Evolutionary conservation across 2,329 filamentous ascomycete genomes (phyloP).

Genomic region (Sporothrix protearum): DNA sequence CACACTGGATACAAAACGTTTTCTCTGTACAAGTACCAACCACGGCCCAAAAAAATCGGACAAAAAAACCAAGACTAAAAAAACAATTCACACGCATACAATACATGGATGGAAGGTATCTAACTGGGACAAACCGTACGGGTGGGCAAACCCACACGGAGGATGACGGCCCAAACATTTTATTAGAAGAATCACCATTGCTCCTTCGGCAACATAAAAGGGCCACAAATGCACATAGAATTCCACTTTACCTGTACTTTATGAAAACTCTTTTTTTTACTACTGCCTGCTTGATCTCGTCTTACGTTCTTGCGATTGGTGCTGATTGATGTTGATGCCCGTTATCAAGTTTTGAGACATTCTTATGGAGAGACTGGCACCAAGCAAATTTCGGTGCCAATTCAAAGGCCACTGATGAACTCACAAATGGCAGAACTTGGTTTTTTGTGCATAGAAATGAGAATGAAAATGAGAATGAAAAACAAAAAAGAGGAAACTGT

Average conservation of each 20-base stretch:
- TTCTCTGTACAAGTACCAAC: constrained; percentile 17
- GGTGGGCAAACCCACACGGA: background rate
- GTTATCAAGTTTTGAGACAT: background rate
- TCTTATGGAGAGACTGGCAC: background rate
- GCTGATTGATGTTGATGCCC: background rate
- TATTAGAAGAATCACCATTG: constrained; percentile 13
- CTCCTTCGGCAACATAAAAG: background rate
- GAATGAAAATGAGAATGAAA: background rate
- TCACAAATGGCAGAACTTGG: too few relatives aligned
- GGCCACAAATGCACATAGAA: constrained; percentile 8
- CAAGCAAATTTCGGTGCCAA: background rate
- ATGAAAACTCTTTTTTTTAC: background rate
- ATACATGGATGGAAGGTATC: background rate
- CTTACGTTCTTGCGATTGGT: background rate
- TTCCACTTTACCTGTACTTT: constrained; percentile 5
- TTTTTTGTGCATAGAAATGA: too few relatives aligned
- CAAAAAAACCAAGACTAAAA: constrained; percentile 8
- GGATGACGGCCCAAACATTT: background rate
- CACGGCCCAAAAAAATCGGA: background rate
- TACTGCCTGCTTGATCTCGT: too few relatives aligned
- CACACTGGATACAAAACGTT: constrained; percentile 12
- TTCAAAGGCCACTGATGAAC: too few relatives aligned
- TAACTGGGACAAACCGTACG: background rate
- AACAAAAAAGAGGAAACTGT: background rate
- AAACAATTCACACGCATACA: background rate